A percentile compares a stretch with the other conserved stretches of the same genome.
Evolutionary conservation across 768 basidiomycete species (phyloP).

Genomic region (Mycena polygramma): DNA sequence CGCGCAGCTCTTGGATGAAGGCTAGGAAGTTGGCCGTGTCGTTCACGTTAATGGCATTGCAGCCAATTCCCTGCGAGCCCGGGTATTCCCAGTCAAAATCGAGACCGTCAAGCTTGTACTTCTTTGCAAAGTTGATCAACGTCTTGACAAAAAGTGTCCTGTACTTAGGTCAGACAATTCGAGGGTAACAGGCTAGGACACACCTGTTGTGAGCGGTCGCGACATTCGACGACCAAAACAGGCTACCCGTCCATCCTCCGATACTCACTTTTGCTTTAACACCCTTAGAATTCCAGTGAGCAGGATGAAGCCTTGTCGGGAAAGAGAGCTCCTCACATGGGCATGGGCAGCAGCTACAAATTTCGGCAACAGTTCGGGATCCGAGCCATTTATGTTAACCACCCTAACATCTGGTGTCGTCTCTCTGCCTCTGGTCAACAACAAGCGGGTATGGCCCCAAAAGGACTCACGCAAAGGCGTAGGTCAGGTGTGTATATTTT

Average conservation of each 20-base stretch:
- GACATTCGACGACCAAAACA: constrained; percentile 73
- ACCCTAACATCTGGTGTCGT: constrained; percentile 40
- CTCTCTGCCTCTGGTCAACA: constrained; percentile 25
- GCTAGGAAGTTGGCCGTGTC: constrained; percentile 85
- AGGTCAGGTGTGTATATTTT: constrained; percentile 59
- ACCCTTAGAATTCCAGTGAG: constrained; percentile 55
- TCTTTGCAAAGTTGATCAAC: constrained; percentile 13
- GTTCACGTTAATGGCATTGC: constrained; percentile 69
- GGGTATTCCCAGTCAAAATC: constrained; percentile 89
- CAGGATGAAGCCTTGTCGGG: constrained; percentile 18
- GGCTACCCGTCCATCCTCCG: constrained; percentile 80
- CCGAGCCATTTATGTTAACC: constrained; percentile 55
- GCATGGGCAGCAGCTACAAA: constrained; percentile 66
- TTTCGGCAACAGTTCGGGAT: constrained; percentile 60
- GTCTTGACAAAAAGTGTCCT: constrained; percentile 23
- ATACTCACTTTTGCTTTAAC: constrained; percentile 71
- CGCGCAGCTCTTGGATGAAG: constrained; percentile 80
- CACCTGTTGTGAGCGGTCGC: constrained; percentile 62
- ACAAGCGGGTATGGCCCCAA: not conserved
- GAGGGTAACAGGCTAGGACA: no score
- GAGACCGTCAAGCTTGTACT: constrained; percentile 43
- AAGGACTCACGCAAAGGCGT: constrained; percentile 61
- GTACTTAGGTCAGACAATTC: not conserved
- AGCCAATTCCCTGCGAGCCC: constrained; percentile 71
- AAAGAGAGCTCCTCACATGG: constrained; percentile 47